A percentile compares a stretch with the other conserved stretches of the same genome.
Conservation (phyloP, 768 basidiomycete species). For the Lepiota venenata region DNA sequence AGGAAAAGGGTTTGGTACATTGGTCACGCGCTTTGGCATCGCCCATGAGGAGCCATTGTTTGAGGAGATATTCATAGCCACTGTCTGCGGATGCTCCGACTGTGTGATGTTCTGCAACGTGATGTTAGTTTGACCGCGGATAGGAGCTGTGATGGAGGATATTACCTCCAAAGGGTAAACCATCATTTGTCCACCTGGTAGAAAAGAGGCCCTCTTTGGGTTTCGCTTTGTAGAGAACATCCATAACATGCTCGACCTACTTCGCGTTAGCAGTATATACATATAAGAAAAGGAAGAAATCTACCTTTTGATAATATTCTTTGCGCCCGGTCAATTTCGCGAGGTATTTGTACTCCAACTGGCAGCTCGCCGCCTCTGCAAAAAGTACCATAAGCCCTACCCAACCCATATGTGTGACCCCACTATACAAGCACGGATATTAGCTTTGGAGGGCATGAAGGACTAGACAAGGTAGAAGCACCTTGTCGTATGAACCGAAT, state of each 20-base stretch:
- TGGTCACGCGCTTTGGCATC: constrained; percentile 51
- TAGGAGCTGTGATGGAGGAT: neutral
- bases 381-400: constrained; percentile 20
- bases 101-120: constrained; percentile 31
- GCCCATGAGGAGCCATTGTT: constrained; percentile 61
- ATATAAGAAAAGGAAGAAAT: constrained; percentile 9
- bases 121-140: too few species aligned
- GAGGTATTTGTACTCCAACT: constrained; percentile 77
- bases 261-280: neutral
- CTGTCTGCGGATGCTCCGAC: constrained; percentile 62
- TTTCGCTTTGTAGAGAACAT: constrained; percentile 13
- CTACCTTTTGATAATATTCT: constrained; percentile 41
- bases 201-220: constrained; percentile 14
- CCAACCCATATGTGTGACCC: neutral
- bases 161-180: constrained; percentile 30
- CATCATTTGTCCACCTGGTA: constrained; percentile 14
- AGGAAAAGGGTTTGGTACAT: constrained; percentile 46
- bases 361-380: constrained; percentile 47
- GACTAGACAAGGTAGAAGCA: constrained; percentile 19
- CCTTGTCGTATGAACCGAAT: constrained; percentile 54
- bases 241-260: constrained; percentile 19
- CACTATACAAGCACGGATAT: neutral
- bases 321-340: constrained; percentile 61
- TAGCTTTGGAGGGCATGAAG: neutral
- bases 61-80: constrained; percentile 67